Evolutionary conservation across 2,329 filamentous ascomycete genomes (phyloP), one percentile per base, ranked within the genome.

Genomic region (Monilinia aucupariae): DNA sequence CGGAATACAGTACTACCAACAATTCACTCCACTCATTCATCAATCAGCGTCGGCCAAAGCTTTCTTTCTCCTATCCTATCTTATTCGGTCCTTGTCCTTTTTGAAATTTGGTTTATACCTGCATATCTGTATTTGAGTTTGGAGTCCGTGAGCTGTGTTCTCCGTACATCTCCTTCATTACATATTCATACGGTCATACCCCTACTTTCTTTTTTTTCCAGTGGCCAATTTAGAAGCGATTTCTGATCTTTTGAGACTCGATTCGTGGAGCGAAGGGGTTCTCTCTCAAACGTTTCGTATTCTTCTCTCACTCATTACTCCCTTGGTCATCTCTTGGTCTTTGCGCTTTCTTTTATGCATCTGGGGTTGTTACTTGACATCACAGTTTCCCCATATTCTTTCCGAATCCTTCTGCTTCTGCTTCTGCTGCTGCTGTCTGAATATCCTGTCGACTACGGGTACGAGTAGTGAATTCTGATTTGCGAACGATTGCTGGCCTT

Each of bases 221-320:
- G 32, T 56, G 43, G 32, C 37, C 53, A 62, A 58, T 51, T 50
- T 58, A 43, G 34, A 58, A 58, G 54, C 52, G 43, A 34, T 45
- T 47, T 32, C 27, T 56, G 27, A 25, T n/a, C 8, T 34, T 52
- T 61, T 34, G 59, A 61, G 59, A 61, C 59, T 55, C 59, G 20
- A 41, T 45, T 61, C 59, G 49, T 45, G 32, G 59, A 55, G 59
- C 59, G 39, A 61, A 32, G 30, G 49, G 43, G 58, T 62, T 62
- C 32, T 63, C 58, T 56, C 59, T 65, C 45, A 51, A 61, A 49
- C 64, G 68, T 70, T 72, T 72, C 71, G 67, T 61, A 50, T 65
- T 62, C 53, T 64, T 66, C 59, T 52, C 45, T 53, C 66, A 67
- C 62, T 59, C 54, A 32, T 68, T 65, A 56, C 61, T 69, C 68